Evolutionary conservation across 1,284 basidiomycete species (phyloP).

Genomic region (Boletus sp.): DNA sequence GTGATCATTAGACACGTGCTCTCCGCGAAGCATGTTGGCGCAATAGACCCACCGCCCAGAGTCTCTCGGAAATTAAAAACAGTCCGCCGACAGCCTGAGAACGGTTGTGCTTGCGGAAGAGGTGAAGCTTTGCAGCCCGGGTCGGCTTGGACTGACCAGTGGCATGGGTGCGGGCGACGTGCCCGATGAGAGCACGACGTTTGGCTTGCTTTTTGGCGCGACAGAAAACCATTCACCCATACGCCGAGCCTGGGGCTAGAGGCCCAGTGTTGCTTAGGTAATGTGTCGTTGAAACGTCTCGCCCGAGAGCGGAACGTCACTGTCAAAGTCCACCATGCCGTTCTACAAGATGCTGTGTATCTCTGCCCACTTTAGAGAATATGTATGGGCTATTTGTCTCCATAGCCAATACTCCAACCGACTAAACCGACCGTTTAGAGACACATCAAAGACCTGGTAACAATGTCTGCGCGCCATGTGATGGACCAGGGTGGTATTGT

Average conservation of each 20-base stretch:
- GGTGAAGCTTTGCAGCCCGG: not conserved
- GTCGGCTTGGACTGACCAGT: not conserved
- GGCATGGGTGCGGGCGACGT: no score
- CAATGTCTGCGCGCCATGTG: constrained; percentile 68
- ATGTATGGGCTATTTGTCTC: constrained; percentile 43
- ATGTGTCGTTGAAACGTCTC: not conserved
- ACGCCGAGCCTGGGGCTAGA: not conserved
- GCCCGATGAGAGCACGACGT: no score
- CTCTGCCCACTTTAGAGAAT: constrained; percentile 67
- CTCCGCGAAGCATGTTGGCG: not conserved
- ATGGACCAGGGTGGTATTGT: constrained; percentile 80
- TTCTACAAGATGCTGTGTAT: constrained; percentile 81
- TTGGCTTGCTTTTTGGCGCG: not conserved
- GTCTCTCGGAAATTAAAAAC: constrained; percentile 30
- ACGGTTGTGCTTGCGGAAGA: not conserved
- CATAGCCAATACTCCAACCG: not conserved
- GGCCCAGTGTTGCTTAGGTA: constrained; percentile 6
- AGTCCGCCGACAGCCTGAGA: constrained; percentile 15
- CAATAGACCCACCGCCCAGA: constrained; percentile 7
- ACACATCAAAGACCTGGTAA: constrained; percentile 75
- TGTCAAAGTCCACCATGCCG: no score
- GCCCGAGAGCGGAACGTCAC: no score
- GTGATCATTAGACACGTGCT: constrained; percentile 7
- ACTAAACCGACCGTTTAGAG: constrained; percentile 43
- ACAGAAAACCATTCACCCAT: not conserved